Conservation (phyloP, 768 basidiomycete species). For the Cyathus striatus region DNA sequence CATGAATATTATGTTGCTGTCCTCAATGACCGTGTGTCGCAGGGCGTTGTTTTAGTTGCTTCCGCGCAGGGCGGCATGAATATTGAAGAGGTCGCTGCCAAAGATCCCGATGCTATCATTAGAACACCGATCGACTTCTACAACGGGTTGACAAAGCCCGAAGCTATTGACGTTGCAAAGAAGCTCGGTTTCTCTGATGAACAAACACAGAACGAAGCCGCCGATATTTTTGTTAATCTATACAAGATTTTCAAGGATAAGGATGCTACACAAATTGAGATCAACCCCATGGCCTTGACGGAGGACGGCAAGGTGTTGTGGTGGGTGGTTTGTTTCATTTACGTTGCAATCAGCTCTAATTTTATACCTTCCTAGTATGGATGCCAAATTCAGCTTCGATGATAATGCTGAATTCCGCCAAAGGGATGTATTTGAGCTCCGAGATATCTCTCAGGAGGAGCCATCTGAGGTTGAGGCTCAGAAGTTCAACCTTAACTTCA, state of each 20-base stretch:
- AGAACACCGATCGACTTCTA: conserved; percentile 88
- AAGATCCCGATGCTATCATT: conserved; percentile 92
- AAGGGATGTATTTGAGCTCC: conserved; percentile 78
- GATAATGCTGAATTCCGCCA: conserved; percentile 99
- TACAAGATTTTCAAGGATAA: conserved; percentile 98
- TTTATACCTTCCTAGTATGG: conserved; percentile 73
- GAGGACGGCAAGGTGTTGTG: conserved; percentile 90
- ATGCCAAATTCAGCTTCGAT: conserved; percentile 99
- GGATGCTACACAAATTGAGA: conserved; percentile 99
- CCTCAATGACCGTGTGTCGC: conserved; percentile 87
- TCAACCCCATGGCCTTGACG: conserved; percentile 95
- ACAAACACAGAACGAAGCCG: conserved; percentile 74
- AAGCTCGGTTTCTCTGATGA: conserved; percentile 85
- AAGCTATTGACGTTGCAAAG: conserved; percentile 76
- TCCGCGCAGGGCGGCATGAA: conserved; percentile 99
- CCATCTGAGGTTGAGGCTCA: conserved; percentile 97
- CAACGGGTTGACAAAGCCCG: conserved; percentile 68
- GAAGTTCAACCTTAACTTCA: conserved; percentile 94
- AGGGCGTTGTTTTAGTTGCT: conserved; percentile 88
- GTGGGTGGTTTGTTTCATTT: conserved; percentile 37
- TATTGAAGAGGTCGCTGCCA: conserved; percentile 98
- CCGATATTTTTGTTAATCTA: conserved; percentile 88
- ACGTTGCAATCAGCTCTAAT: conserved; percentile 1
- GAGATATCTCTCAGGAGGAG: conserved; percentile 94
- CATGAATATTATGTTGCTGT: conserved; percentile 99